Percentiles rank a stretch among this genome's conserved stretches.
Evolutionary conservation across 2,329 filamentous ascomycete genomes (phyloP).

Genomic region (Anisogramma anomala): DNA sequence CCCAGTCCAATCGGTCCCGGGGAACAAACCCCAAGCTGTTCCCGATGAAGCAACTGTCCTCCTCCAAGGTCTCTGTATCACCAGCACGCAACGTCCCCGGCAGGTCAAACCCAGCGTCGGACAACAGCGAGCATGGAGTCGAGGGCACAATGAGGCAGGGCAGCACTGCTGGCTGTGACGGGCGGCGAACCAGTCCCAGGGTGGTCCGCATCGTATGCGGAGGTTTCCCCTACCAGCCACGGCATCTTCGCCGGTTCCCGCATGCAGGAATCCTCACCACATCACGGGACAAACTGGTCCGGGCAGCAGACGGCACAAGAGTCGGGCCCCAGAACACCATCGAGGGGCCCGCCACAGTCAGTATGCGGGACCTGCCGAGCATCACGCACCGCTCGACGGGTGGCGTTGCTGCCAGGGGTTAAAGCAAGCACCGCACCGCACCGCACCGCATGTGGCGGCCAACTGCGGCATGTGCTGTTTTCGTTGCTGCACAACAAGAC

Average conservation of each 20-base stretch:
- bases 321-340: not conserved
- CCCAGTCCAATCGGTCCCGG: not conserved
- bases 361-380: not conserved
- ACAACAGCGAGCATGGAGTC: not conserved
- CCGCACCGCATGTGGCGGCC: slow-evolving; percentile 2
- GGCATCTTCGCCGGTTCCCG: not conserved
- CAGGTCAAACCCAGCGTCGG: not conserved
- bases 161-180: not conserved
- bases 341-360: not conserved
- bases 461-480: not conserved
- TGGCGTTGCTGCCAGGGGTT: not conserved
- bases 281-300: not conserved
- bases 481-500: not conserved
- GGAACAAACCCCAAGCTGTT: not conserved
- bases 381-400: not conserved
- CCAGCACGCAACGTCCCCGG: not conserved
- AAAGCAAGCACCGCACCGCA: not conserved
- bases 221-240: not conserved
- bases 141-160: not conserved
- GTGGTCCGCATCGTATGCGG: not conserved
- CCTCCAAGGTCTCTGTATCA: not conserved
- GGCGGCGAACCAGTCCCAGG: not conserved
- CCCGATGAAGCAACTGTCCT: not conserved
- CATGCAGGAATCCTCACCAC: not conserved
- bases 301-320: not conserved